These are phyloP conservation scores for Trypanosoma congolense DNA, from an alignment of 208 protist genomes.

Conservation along the genomic window DNA sequence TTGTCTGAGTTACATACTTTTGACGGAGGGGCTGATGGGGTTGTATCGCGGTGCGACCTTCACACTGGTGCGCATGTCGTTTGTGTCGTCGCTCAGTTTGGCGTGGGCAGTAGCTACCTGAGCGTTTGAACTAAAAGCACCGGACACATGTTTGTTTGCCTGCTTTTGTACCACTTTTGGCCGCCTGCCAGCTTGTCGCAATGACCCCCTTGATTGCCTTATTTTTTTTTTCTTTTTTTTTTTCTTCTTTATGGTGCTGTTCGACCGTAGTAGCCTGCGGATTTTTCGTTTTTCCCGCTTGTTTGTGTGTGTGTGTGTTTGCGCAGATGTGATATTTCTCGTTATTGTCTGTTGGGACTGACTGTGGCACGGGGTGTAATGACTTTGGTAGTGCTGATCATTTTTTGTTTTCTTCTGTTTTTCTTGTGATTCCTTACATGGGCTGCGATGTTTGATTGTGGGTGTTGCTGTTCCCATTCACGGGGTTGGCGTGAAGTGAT, in stretches of 20 bases:
- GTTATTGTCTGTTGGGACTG: not conserved
- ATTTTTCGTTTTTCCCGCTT: not conserved
- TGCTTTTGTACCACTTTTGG: too few species aligned
- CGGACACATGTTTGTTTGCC: too few species aligned
- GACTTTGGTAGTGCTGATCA: too few species aligned
- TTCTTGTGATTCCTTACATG: too few species aligned
- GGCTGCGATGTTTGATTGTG: too few species aligned
- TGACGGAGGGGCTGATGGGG: slow-evolving; percentile 52
- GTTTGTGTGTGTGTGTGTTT: not conserved
- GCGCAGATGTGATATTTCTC: not conserved
- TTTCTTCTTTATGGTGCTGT: not conserved
- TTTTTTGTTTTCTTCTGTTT: too few species aligned
- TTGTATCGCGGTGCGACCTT: slow-evolving; percentile 71
- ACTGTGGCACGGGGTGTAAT: too few species aligned
- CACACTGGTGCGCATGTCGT: slow-evolving; percentile 45
- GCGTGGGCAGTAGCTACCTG: slow-evolving; percentile 3
- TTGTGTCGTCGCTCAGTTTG: slow-evolving; percentile 37
- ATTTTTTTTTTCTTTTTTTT: slow-evolving; percentile 3
- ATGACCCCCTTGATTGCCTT: not conserved
- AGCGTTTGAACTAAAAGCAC: too few species aligned
- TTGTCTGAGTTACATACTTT: slow-evolving; percentile 50
- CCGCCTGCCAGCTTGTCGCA: too few species aligned
- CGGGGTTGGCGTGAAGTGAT: too few species aligned
- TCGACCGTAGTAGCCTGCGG: too few species aligned
- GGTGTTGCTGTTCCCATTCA: too few species aligned